Evolutionary conservation across 371 early-diverging fungal species (phyloP).

Genomic region (Chytridium lagenaria): DNA sequence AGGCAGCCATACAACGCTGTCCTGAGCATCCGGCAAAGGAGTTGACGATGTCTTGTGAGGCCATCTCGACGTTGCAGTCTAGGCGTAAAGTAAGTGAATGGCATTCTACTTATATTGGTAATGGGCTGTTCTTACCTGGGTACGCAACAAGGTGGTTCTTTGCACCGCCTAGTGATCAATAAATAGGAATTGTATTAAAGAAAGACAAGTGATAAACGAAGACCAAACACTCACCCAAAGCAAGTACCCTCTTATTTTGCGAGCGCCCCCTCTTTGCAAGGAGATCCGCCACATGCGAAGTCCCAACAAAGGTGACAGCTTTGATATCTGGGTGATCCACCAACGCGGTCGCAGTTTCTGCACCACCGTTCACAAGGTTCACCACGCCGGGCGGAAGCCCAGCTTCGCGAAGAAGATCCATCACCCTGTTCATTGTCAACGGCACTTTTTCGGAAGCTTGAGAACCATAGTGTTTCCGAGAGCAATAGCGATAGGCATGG

Average conservation of each 20-base stretch:
- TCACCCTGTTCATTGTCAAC: slow-evolving; percentile 67
- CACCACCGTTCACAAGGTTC: slow-evolving; percentile 71
- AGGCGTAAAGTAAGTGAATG: neutral
- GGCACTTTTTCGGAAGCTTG: slow-evolving; percentile 80
- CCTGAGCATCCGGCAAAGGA: slow-evolving; percentile 70
- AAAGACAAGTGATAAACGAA: too few relatives aligned
- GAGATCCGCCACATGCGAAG: slow-evolving; percentile 67
- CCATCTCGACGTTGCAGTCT: slow-evolving; percentile 74
- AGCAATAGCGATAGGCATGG: slow-evolving; percentile 71
- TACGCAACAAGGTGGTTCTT: slow-evolving; percentile 77
- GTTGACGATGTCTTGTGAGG: slow-evolving; percentile 72
- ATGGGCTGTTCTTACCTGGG: slow-evolving; percentile 37
- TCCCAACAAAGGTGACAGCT: slow-evolving; percentile 78
- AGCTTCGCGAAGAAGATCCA: slow-evolving; percentile 59
- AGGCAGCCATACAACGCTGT: slow-evolving; percentile 67
- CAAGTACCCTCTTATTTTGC: slow-evolving; percentile 68
- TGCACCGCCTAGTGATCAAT: slow-evolving; percentile 50
- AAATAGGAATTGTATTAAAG: too few relatives aligned
- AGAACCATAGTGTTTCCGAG: slow-evolving; percentile 73
- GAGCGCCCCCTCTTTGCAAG: slow-evolving; percentile 55
- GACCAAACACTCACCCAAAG: slow-evolving; percentile 55
- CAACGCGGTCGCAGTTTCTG: slow-evolving; percentile 55
- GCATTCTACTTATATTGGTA: neutral
- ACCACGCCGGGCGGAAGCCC: slow-evolving; percentile 77
- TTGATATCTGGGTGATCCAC: slow-evolving; percentile 62